Evolutionary conservation across 805 yeast species (phyloP).

Genomic region (Candida ficus): DNA sequence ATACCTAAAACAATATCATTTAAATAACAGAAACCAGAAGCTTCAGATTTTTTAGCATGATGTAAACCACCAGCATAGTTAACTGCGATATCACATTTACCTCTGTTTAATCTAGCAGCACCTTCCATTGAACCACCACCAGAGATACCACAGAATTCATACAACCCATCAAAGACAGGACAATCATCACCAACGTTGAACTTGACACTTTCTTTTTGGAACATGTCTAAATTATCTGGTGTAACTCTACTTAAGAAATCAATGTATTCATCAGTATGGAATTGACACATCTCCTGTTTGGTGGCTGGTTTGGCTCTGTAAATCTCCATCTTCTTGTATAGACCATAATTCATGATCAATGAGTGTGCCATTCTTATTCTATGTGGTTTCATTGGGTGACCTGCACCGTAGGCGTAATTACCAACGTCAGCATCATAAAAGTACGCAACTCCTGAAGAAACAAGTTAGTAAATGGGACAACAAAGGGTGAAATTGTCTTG

Average conservation of each 20-base stretch:
- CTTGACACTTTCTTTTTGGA: conserved; percentile 52
- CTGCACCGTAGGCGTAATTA: conserved; percentile 91
- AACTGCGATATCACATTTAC: conserved; percentile 88
- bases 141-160: conserved; percentile 81
- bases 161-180: conserved; percentile 88
- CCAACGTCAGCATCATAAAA: conserved; percentile 92
- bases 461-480: conserved; percentile 10
- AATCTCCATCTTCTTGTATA: conserved; percentile 86
- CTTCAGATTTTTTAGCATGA: conserved; percentile 93
- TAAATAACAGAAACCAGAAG: conserved; percentile 92
- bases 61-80: conserved; percentile 97
- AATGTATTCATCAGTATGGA: conserved; percentile 88
- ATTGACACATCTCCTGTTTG: conserved; percentile 67
- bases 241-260: conserved; percentile 87
- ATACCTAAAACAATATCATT: conserved; percentile 92
- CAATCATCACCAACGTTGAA: conserved; percentile 97
- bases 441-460: conserved; percentile 50
- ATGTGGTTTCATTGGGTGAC: conserved; percentile 99
- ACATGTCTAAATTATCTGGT: conserved; percentile 78
- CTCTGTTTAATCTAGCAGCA: conserved; percentile 76
- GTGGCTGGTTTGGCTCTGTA: conserved; percentile 83
- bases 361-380: conserved; percentile 92
- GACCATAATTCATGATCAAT: conserved; percentile 74
- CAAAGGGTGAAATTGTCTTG: too few species aligned
- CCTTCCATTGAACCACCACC: conserved; percentile 96